Percentiles rank a stretch among this genome's conserved stretches.
Evolutionary conservation across 2,329 filamentous ascomycete genomes (phyloP).

Genomic region (Incumbomyces lentus): DNA sequence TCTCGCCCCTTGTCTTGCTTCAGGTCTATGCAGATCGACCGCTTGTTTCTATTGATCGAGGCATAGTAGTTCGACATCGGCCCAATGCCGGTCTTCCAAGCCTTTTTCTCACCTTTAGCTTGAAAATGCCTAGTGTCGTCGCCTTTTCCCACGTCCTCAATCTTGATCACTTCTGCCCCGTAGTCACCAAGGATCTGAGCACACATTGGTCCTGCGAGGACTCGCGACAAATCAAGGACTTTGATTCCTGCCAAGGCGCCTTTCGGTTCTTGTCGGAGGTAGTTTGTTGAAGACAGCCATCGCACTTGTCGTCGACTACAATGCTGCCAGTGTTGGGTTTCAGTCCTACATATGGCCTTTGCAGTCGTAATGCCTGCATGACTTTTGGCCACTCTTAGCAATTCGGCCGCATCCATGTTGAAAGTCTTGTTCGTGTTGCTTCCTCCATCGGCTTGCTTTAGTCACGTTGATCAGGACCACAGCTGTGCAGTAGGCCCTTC

Average conservation of each 20-base stretch:
- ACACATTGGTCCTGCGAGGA: constrained; percentile 18
- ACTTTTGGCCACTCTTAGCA: too few relatives aligned
- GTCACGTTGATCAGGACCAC: too few relatives aligned
- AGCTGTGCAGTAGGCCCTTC: too few relatives aligned
- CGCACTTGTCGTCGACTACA: too few relatives aligned
- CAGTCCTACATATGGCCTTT: too few relatives aligned
- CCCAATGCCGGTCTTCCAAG: constrained; percentile 8
- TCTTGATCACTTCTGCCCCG: constrained; percentile 22
- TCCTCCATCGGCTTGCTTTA: too few relatives aligned
- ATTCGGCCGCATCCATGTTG: too few relatives aligned
- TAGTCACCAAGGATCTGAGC: constrained; percentile 20
- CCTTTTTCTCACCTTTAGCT: constrained; percentile 15
- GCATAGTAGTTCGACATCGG: constrained; percentile 11
- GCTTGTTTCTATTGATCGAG: constrained; percentile 19
- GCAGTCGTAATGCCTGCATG: too few relatives aligned
- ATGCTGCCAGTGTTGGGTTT: too few relatives aligned
- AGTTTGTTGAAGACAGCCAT: too few relatives aligned
- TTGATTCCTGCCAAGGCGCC: constrained; percentile 11
- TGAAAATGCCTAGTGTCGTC: constrained; percentile 19
- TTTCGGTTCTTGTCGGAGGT: too few relatives aligned
- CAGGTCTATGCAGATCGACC: constrained; percentile 13
- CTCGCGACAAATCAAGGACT: constrained; percentile 17
- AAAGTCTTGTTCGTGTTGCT: too few relatives aligned
- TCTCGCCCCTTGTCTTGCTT: constrained; percentile 9
- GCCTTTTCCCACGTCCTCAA: constrained; percentile 15